These are phyloP conservation scores for Coemansia sp. DNA, from an alignment of 192 early-diverging fungal genomes.

Conservation along the genomic window DNA sequence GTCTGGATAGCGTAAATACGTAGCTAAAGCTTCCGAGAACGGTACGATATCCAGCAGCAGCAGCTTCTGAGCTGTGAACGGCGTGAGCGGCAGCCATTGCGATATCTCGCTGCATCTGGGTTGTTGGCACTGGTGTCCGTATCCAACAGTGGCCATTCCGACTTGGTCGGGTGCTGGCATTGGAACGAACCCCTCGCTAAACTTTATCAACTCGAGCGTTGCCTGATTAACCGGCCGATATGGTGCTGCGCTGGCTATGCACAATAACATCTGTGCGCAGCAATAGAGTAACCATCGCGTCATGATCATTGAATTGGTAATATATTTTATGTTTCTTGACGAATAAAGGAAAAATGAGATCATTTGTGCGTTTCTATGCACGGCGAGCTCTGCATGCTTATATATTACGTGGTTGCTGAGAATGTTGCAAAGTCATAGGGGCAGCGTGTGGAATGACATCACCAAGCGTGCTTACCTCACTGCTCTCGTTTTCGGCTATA, in stretches of 20 bases:
- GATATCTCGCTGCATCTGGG: conserved; percentile 23
- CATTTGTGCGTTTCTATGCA: no score
- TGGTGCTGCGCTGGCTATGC: not conserved
- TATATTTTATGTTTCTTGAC: no score
- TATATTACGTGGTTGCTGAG: no score
- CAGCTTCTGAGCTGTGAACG: conserved; percentile 19
- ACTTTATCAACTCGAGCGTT: conserved; percentile 33
- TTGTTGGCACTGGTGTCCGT: conserved; percentile 43
- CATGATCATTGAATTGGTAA: no score
- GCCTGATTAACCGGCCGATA: conserved; percentile 11
- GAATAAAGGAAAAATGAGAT: no score
- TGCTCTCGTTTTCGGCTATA: no score
- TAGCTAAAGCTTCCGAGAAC: conserved; percentile 12
- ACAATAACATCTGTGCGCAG: not conserved
- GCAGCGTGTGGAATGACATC: no score
- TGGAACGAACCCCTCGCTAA: conserved; percentile 38
- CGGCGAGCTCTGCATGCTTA: no score
- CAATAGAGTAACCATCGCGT: no score
- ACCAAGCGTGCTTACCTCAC: no score
- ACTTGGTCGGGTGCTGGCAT: conserved; percentile 35
- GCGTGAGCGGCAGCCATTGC: conserved; percentile 14
- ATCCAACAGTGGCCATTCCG: conserved; percentile 43
- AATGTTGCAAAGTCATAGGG: no score
- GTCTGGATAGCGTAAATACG: not conserved
- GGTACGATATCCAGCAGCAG: conserved; percentile 28